phyloP scores from a whole-genome alignment of 1,139 yeast species.

The Scheffersomyces segobiensis region DNA sequence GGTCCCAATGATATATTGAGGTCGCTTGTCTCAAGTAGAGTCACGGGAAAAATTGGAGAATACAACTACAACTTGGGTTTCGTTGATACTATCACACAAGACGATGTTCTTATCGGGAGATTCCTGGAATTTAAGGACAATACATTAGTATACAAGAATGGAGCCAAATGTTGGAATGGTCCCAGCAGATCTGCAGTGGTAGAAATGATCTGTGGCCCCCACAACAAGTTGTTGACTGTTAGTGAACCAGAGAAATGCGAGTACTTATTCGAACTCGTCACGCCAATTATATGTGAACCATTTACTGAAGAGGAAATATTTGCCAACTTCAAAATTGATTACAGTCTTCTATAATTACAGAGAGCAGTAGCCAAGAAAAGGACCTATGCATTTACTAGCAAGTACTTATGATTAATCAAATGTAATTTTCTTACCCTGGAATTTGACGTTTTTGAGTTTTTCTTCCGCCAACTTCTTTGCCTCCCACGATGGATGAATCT shows the following conservation, averaged over 20 bases:
- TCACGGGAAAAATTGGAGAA: conserved; percentile 58
- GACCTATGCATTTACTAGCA: neutral
- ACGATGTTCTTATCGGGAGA: conserved; percentile 58
- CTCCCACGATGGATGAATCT: conserved; percentile 93
- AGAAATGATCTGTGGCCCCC: conserved; percentile 65
- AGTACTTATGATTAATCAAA: conserved; percentile 43
- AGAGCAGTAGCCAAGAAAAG: neutral
- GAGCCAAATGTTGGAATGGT: conserved; percentile 96
- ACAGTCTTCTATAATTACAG: conserved; percentile 17
- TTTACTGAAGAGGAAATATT: conserved; percentile 31
- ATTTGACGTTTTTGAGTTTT: conserved; percentile 62
- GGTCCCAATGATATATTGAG: conserved; percentile 70
- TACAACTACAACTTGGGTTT: conserved; percentile 69
- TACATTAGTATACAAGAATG: conserved; percentile 49
- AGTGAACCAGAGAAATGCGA: conserved; percentile 89
- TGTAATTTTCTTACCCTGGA: conserved; percentile 80
- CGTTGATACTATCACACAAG: conserved; percentile 59
- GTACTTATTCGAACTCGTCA: conserved; percentile 59
- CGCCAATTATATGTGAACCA: conserved; percentile 70
- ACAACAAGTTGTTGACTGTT: conserved; percentile 58
- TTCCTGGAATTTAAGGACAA: conserved; percentile 41
- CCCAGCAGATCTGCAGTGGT: conserved; percentile 75
- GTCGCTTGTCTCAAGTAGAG: conserved; percentile 53
- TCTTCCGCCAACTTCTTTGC: conserved; percentile 78
- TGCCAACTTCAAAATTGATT: conserved; percentile 28